Percentiles rank a stretch among this genome's conserved stretches.
Evolutionary conservation across 2,329 filamentous ascomycete species (phyloP).

Genomic region (Lachnellula subtilissima): DNA sequence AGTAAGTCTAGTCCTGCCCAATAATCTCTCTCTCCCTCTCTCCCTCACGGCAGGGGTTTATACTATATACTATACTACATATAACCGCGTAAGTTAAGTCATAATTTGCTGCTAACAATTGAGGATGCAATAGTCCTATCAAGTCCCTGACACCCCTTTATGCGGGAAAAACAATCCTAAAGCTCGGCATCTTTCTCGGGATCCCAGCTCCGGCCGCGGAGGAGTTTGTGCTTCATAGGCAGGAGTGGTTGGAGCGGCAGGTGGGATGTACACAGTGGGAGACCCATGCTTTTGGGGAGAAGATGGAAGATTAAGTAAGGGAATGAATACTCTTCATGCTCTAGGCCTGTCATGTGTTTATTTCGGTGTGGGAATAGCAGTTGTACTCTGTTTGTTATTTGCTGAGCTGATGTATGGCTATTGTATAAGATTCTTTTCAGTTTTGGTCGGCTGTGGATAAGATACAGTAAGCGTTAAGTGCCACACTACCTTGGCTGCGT

Average conservation of each 20-base stretch:
- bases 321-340: too few relatives aligned
- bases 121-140: constrained; percentile 36
- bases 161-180: constrained; percentile 42
- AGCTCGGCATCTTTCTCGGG: constrained; percentile 46
- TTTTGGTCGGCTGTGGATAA: too few relatives aligned
- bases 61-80: not conserved
- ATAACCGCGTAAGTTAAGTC: not conserved
- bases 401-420: too few relatives aligned
- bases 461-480: too few relatives aligned
- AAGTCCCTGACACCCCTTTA: constrained; percentile 38
- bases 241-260: constrained; percentile 33
- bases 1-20: constrained; percentile 31
- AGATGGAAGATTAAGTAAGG: not conserved
- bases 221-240: constrained; percentile 39
- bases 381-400: too few relatives aligned
- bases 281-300: not conserved
- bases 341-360: too few relatives aligned
- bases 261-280: constrained; percentile 20
- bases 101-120: not conserved
- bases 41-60: not conserved
- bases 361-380: too few relatives aligned
- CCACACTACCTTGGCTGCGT: too few relatives aligned
- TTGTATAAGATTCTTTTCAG: too few relatives aligned
- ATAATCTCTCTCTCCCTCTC: not conserved
- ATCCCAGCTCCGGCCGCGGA: constrained; percentile 44